These are phyloP conservation scores for Lichtheimia ramosa DNA, from an alignment of 371 early-diverging fungal genomes.

Conservation along the genomic window DNA sequence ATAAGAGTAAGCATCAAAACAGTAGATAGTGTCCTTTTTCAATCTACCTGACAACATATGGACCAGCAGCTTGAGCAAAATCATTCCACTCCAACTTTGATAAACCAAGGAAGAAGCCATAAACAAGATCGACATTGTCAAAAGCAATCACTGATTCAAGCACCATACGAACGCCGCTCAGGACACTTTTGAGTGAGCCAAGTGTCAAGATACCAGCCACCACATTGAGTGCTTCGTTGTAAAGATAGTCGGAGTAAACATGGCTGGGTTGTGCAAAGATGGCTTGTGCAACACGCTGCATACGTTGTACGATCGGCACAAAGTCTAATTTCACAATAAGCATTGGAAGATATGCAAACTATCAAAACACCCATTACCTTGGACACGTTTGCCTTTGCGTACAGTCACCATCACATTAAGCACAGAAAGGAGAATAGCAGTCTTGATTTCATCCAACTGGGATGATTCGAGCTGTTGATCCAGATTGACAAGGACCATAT, in stretches of 20 bases:
- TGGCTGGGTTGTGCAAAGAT: conserved; percentile 14
- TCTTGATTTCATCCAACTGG: conserved; percentile 31
- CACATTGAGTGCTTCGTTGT: conserved; percentile 27
- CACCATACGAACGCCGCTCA: conserved; percentile 61
- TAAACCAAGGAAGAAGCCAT: conserved; percentile 68
- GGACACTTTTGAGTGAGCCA: conserved; percentile 58
- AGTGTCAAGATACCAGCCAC: conserved; percentile 47
- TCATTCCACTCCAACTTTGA: conserved; percentile 67
- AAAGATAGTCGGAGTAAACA: conserved; percentile 16
- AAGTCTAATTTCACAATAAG: conserved; percentile 24
- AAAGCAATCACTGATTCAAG: conserved; percentile 57
- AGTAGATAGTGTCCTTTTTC: conserved; percentile 17
- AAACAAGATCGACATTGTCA: conserved; percentile 53
- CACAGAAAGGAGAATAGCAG: conserved; percentile 45
- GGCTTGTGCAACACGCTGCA: conserved; percentile 30
- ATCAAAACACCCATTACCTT: conserved; percentile 29
- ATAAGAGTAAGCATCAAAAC: neutral
- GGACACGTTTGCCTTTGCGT: conserved; percentile 56
- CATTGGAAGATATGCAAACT: neutral
- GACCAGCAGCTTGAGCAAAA: conserved; percentile 68
- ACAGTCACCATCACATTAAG: conserved; percentile 56
- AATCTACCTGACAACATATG: conserved; percentile 51
- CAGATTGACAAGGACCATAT: conserved; percentile 48
- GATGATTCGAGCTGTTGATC: conserved; percentile 24
- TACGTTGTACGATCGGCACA: conserved; percentile 30